Evolutionary conservation across 176 grass and related monocot genomes (phyloP).

Genomic region (Aegilops tauschii): DNA sequence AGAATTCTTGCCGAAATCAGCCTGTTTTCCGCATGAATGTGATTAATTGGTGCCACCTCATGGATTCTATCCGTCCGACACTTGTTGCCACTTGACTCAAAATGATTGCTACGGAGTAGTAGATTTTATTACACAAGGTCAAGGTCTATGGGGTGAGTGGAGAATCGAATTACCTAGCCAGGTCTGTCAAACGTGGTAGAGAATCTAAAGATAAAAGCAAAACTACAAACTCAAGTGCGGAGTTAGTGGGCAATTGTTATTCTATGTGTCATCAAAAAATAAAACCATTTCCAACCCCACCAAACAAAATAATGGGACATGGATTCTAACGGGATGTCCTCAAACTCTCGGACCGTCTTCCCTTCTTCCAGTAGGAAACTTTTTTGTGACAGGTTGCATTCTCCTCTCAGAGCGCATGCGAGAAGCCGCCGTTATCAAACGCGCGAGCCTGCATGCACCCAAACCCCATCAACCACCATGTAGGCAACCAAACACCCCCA

Average conservation of each 20-base stretch:
- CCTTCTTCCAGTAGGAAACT: not conserved
- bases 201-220: constrained; percentile 39
- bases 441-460: too few species aligned
- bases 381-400: too few species aligned
- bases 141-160: not conserved
- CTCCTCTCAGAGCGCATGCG: too few species aligned
- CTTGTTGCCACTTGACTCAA: not conserved
- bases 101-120: not conserved
- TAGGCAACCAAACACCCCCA: too few species aligned
- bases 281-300: too few species aligned
- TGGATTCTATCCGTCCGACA: not conserved
- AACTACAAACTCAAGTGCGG: not conserved
- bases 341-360: not conserved
- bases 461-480: too few species aligned
- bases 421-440: too few species aligned
- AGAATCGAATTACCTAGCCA: constrained; percentile 11
- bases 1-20: not conserved
- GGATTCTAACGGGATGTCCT: not conserved
- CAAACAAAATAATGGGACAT: too few species aligned
- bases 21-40: not conserved
- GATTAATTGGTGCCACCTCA: not conserved
- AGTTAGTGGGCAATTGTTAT: not conserved
- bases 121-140: not conserved
- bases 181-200: not conserved
- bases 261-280: not conserved